phyloP scores from a whole-genome alignment of 345 rosid species.

The Linum lewisii region DNA sequence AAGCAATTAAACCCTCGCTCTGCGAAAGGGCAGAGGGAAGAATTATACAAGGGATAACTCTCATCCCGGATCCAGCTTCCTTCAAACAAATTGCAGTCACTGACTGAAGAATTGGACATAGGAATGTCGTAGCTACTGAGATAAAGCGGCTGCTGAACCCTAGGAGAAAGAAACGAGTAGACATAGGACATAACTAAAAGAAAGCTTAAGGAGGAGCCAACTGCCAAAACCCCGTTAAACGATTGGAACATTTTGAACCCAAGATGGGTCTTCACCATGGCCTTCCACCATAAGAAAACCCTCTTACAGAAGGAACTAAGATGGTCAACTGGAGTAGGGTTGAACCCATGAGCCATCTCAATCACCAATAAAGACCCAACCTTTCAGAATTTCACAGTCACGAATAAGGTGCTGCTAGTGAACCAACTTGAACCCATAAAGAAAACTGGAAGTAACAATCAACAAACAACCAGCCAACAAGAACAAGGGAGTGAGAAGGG shows the following conservation, averaged over 20 bases:
- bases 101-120: conserved; percentile 14
- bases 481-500: neutral
- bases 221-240: conserved; percentile 24
- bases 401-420: neutral
- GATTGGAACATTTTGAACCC: conserved; percentile 33
- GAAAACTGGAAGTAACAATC: neutral
- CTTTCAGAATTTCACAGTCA: no score
- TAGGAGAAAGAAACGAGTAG: conserved; percentile 33
- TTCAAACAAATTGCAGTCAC: conserved; percentile 36
- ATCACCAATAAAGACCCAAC: conserved; percentile 2
- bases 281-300: conserved; percentile 24
- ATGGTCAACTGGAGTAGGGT: conserved; percentile 18
- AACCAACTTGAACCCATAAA: neutral
- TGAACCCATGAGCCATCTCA: conserved; percentile 18
- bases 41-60: conserved; percentile 56
- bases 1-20: conserved; percentile 66
- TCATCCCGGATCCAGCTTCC: conserved; percentile 58
- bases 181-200: conserved; percentile 33
- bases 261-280: conserved; percentile 20
- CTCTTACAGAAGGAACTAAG: conserved; percentile 18
- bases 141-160: conserved; percentile 20
- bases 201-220: conserved; percentile 33
- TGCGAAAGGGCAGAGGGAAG: conserved; percentile 61
- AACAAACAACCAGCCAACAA: neutral
- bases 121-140: conserved; percentile 16